Percentiles rank a stretch among this genome's conserved stretches.
Conservation (phyloP, 176 grass and related monocot genomes). For the Raddia guianensis region DNA sequence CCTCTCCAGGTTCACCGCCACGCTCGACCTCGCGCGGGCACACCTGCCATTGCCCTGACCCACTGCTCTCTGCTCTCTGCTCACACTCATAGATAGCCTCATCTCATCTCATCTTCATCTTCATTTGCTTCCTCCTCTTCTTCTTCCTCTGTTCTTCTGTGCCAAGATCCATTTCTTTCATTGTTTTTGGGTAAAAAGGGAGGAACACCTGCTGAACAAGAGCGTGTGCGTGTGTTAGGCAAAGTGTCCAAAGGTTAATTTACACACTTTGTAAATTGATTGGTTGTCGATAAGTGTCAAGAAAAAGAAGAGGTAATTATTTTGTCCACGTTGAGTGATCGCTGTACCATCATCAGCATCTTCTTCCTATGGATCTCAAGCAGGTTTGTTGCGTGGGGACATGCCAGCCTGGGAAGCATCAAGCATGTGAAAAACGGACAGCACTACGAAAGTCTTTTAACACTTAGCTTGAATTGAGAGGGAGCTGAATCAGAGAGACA, state of each 20-base stretch:
- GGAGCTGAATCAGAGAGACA: not conserved
- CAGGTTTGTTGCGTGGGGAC: not conserved
- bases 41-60: slow-evolving; percentile 32
- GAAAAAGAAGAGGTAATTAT: slow-evolving; percentile 38
- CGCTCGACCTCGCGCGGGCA: slow-evolving; percentile 46
- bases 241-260: slow-evolving; percentile 45
- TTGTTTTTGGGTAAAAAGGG: slow-evolving; percentile 10
- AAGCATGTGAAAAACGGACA: not conserved
- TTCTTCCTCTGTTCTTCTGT: not conserved
- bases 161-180: slow-evolving; percentile 44
- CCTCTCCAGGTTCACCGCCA: slow-evolving; percentile 45
- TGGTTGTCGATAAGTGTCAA: slow-evolving; percentile 32
- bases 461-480: not conserved
- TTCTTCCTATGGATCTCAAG: not conserved
- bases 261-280: slow-evolving; percentile 52
- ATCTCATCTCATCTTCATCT: no score
- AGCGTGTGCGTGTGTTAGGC: slow-evolving; percentile 43
- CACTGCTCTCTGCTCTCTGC: no score
- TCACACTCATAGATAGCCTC: no score
- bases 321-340: slow-evolving; percentile 28
- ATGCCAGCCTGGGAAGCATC: not conserved
- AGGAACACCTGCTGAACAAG: no score
- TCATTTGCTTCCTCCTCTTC: not conserved
- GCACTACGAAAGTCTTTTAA: not conserved
- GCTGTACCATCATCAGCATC: not conserved